Conservation (phyloP, 148 eudicot species). For the Salicornia ramosissima region DNA sequence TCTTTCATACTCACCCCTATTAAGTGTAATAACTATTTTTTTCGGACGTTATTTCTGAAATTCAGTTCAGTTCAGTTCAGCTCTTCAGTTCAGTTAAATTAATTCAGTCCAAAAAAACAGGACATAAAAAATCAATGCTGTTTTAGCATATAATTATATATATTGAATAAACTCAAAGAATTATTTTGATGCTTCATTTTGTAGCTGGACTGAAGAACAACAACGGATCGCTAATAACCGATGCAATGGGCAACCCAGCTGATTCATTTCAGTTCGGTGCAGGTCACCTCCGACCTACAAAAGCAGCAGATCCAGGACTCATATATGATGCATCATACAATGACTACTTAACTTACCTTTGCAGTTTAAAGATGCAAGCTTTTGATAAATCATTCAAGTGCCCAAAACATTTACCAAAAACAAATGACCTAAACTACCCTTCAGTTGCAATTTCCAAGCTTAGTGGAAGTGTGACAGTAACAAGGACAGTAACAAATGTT, state of each 20-base stretch:
- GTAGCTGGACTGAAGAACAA: conserved; percentile 66
- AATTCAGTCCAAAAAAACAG: too few species aligned
- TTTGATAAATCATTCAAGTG: conserved; percentile 48
- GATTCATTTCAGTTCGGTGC: conserved; percentile 82
- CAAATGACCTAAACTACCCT: conserved; percentile 59
- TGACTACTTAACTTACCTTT: conserved; percentile 69
- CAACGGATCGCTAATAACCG: conserved; percentile 45
- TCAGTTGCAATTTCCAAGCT: conserved; percentile 58
- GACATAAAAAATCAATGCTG: too few species aligned
- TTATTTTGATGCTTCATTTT: conserved; percentile 5
- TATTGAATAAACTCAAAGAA: too few species aligned
- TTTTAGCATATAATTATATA: too few species aligned
- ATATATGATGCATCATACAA: conserved; percentile 76
- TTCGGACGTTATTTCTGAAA: too few species aligned
- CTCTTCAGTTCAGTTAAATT: too few species aligned
- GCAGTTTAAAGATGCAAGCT: conserved; percentile 35
- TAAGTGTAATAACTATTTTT: too few species aligned
- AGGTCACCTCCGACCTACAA: conserved; percentile 71
- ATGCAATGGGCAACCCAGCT: conserved; percentile 44
- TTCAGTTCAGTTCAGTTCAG: too few species aligned
- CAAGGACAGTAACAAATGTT: conserved; percentile 64
- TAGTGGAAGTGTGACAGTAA: conserved; percentile 39
- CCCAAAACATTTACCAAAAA: conserved; percentile 40
- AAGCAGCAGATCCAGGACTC: conserved; percentile 86
- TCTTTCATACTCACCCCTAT: too few species aligned